phyloP scores from a whole-genome alignment of 139 green algal genomes.

The Chlamydomonas sp. region DNA sequence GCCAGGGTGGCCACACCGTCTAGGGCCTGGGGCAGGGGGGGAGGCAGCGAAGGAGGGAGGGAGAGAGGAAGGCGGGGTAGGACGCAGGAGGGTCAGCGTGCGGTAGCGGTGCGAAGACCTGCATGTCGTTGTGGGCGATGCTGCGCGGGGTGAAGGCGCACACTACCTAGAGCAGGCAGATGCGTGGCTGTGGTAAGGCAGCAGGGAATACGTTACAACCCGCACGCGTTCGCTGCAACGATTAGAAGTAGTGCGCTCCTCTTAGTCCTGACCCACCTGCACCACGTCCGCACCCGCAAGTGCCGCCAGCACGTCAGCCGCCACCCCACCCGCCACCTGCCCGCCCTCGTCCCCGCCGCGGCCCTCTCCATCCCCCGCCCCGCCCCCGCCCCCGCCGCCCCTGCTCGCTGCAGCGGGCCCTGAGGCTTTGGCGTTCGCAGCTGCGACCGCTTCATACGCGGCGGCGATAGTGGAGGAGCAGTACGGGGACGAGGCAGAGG shows the following conservation, averaged over 20 bases:
- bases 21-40: slow-evolving; percentile 2
- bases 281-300: not conserved
- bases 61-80: not conserved
- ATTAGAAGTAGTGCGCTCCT: too few species aligned
- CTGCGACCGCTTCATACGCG: too few species aligned
- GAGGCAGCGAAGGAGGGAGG: not conserved
- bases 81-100: not conserved
- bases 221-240: too few species aligned
- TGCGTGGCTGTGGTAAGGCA: too few species aligned
- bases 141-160: too few species aligned
- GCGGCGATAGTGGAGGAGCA: not conserved
- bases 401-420: too few species aligned
- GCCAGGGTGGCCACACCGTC: not conserved
- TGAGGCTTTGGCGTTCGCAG: too few species aligned
- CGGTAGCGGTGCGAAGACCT: not conserved
- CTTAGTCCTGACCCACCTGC: too few species aligned
- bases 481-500: not conserved
- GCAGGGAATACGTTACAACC: too few species aligned
- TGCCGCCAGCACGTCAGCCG: not conserved
- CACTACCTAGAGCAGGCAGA: too few species aligned
- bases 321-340: not conserved
- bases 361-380: not conserved
- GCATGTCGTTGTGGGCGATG: too few species aligned
- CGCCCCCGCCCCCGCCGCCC: too few species aligned
- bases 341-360: not conserved